A percentile compares a stretch with the other conserved stretches of the same genome.
These are phyloP conservation scores for Termitomyces sp. DNA, from an alignment of 768 basidiomycete genomes.

Conservation along the genomic window DNA sequence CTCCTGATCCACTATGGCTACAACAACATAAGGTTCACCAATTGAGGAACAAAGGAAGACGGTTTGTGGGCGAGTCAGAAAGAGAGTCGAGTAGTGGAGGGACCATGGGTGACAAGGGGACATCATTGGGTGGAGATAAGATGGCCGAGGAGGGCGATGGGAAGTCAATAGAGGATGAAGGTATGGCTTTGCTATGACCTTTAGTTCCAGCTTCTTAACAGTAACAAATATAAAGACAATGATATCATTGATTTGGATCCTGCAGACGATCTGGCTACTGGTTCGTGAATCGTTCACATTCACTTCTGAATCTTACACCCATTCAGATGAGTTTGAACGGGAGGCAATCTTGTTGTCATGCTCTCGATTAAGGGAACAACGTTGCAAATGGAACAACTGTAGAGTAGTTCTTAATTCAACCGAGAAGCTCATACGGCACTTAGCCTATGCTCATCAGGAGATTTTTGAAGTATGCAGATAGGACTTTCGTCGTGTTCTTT, in stretches of 20 bases:
- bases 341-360: slow-evolving; percentile 42
- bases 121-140: not conserved
- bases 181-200: slow-evolving; percentile 13
- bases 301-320: not conserved
- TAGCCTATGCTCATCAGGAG: slow-evolving; percentile 19
- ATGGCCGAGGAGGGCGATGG: not conserved
- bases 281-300: slow-evolving; percentile 8
- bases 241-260: slow-evolving; percentile 12
- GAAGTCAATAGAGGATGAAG: slow-evolving; percentile 12
- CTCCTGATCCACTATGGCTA: slow-evolving; percentile 25
- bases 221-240: slow-evolving; percentile 11
- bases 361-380: slow-evolving; percentile 36
- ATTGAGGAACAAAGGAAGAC: not conserved
- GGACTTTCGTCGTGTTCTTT: not conserved
- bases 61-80: not conserved
- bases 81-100: not conserved
- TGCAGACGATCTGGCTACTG: slow-evolving; percentile 9
- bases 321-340: slow-evolving; percentile 23
- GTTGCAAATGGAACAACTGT: slow-evolving; percentile 61
- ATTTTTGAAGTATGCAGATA: slow-evolving; percentile 4
- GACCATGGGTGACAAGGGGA: not conserved
- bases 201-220: slow-evolving; percentile 7
- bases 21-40: slow-evolving; percentile 7
- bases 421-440: slow-evolving; percentile 43
- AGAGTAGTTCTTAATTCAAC: slow-evolving; percentile 47